Percentiles rank a stretch among this genome's conserved stretches.
phyloP scores from a whole-genome alignment of 106 monocot species.

The Vanilla planifolia region DNA sequence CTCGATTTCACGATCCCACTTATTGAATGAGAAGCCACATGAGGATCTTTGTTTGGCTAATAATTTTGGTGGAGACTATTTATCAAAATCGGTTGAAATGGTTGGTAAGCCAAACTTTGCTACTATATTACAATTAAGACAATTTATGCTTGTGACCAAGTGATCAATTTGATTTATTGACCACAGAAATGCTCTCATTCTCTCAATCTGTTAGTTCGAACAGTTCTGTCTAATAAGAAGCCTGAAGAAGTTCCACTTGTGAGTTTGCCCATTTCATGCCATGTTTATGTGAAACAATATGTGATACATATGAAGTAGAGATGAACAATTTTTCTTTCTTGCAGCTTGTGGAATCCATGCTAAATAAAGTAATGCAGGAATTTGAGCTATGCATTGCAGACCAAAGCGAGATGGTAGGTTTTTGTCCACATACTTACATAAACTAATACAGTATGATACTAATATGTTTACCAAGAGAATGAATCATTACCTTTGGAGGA shows the following conservation, averaged over 20 bases:
- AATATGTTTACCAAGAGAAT: too few species aligned
- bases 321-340: constrained; percentile 5
- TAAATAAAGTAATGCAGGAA: constrained; percentile 78
- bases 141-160: constrained; percentile 1
- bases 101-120: constrained; percentile 32
- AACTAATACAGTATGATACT: too few species aligned
- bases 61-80: constrained; percentile 20
- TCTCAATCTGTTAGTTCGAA: constrained; percentile 56
- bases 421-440: too few species aligned
- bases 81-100: constrained; percentile 51
- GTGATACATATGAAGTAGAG: constrained; percentile 4
- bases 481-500: too few species aligned
- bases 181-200: constrained; percentile 49
- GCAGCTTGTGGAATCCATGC: constrained; percentile 77
- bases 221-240: constrained; percentile 68
- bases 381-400: constrained; percentile 54
- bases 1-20: constrained; percentile 30
- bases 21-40: constrained; percentile 27
- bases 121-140: neutral
- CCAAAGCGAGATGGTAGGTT: constrained; percentile 66
- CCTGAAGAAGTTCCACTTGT: constrained; percentile 90
- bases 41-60: constrained; percentile 35
- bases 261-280: constrained; percentile 2
- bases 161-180: constrained; percentile 3
- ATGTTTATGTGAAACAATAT: neutral